Base-by-base conservation (phyloP, 805 yeast genomes). In the Suhomyces canberraensis region DNA sequence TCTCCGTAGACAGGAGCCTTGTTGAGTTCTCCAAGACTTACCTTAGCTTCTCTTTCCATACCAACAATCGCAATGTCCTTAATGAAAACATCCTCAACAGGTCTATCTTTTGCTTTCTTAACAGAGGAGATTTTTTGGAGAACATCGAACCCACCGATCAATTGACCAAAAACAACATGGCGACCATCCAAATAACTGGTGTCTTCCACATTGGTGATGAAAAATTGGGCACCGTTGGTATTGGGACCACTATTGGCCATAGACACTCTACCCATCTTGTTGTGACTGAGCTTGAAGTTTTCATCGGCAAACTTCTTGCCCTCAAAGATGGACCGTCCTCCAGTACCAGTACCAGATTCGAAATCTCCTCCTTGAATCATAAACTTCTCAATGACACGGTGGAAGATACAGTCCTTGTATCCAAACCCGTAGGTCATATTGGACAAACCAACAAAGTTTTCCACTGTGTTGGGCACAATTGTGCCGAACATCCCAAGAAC, bases 401-500 rank as follows among this genome's bases (percentile, higher is more conserved):
- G 73, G 46, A 68, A 60, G 7, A 34, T 16, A 16, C 47, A 35
- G 28, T 40, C 28, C 16, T 42, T 26, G 46, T 51, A 56, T 9
- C 58, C 58, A 39, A 46, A 58, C 3, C 64, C 65, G 19, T 48
- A 47, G 3, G 60, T 47, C 55, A 40, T 44, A 29, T 52, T 50
- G 16, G 63, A 36, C 31, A 63, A 50, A 16, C 54, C 60, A 8
- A 56, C 51, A 42, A 67, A 66, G 42, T 63, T 64, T 20, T 44
- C 46, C 16, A 58, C 71, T 13, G 73, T 68, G 19, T 46, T 45
- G 3, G 91, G 91, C 3, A 70, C 84, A 7, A 75, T 72, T 0
- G 76, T 66, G 2, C 88, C 88, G 56, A 80, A 84, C 36, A 84
- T 51, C 0, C 82, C 90, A 13, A 84, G 51, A 8, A 71, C 66